A percentile compares a stretch with the other conserved stretches of the same genome.
Evolutionary conservation across 2,329 filamentous ascomycete species (phyloP).

Genomic region (Teratosphaeria viscida): DNA sequence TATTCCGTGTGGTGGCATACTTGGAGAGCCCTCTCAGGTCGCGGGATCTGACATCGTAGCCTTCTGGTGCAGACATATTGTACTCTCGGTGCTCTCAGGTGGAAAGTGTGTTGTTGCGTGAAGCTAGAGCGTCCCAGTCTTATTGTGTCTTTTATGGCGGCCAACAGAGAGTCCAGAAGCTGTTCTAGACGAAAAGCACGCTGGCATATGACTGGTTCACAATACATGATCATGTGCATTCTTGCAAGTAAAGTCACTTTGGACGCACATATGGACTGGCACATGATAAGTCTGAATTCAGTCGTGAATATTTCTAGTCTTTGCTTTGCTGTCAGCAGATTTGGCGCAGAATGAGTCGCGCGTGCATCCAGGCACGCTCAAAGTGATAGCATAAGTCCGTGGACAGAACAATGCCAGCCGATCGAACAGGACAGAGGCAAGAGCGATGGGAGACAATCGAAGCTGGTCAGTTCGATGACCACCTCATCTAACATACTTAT

Average conservation of each 20-base stretch:
- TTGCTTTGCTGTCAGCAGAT: too few relatives aligned
- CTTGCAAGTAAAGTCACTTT: background rate
- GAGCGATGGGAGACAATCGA: background rate
- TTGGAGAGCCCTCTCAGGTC: background rate
- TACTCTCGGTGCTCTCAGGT: too few relatives aligned
- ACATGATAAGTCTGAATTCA: background rate
- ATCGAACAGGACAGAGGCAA: background rate
- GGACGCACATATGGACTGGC: background rate
- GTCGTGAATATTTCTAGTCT: too few relatives aligned
- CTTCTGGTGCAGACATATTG: background rate
- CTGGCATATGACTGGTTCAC: background rate
- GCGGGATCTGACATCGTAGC: background rate
- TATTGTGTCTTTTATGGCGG: background rate
- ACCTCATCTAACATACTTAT: slow-evolving; percentile 27
- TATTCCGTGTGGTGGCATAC: background rate
- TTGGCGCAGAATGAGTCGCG: too few relatives aligned
- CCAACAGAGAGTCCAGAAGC: background rate
- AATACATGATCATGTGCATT: background rate
- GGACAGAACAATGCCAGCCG: background rate
- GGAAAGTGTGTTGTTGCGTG: background rate
- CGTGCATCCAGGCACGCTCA: too few relatives aligned
- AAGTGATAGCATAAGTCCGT: too few relatives aligned
- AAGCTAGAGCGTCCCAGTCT: background rate
- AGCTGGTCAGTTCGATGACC: background rate
- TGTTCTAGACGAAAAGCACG: background rate